Conservation (phyloP, 2,329 filamentous ascomycete species). For the Massarina eburnea region DNA sequence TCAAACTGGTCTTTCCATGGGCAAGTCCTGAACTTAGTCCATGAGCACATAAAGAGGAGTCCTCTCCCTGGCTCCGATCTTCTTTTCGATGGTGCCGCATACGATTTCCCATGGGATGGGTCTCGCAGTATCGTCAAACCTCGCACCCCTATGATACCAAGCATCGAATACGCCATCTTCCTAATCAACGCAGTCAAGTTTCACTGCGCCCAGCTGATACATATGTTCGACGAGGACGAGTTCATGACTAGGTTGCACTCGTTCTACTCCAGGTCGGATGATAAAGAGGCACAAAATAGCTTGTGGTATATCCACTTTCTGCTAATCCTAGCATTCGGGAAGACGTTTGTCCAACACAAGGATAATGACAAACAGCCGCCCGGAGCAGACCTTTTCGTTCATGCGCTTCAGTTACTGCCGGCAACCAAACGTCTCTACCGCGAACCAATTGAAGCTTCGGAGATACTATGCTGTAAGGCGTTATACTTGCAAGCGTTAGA, state of each 20-base stretch:
- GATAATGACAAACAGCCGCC: slow-evolving; percentile 40
- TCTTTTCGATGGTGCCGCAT: slow-evolving; percentile 55
- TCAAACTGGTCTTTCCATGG: slow-evolving; percentile 60
- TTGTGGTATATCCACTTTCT: slow-evolving; percentile 59
- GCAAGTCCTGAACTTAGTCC: slow-evolving; percentile 52
- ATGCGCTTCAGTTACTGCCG: slow-evolving; percentile 60
- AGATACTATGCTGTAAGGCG: slow-evolving; percentile 55
- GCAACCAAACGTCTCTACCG: slow-evolving; percentile 45
- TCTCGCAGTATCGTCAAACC: slow-evolving; percentile 32
- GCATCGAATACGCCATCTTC: slow-evolving; percentile 55
- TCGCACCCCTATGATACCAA: slow-evolving; percentile 48
- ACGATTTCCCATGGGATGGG: slow-evolving; percentile 56
- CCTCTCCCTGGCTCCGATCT: slow-evolving; percentile 49
- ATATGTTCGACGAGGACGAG: slow-evolving; percentile 56
- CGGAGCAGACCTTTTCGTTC: slow-evolving; percentile 63
- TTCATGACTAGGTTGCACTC: slow-evolving; percentile 51
- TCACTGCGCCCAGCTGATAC: slow-evolving; percentile 57
- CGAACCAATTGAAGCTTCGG: slow-evolving; percentile 51
- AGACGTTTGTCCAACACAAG: slow-evolving; percentile 52
- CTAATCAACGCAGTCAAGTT: slow-evolving; percentile 61
- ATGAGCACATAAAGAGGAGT: slow-evolving; percentile 50
- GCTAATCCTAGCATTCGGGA: slow-evolving; percentile 58
- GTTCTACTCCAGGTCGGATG: slow-evolving; percentile 44
- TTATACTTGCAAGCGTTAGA: slow-evolving; percentile 58
- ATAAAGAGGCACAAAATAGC: slow-evolving; percentile 23